phyloP scores from a whole-genome alignment of 208 protist species.

The Lotmaria passim region DNA sequence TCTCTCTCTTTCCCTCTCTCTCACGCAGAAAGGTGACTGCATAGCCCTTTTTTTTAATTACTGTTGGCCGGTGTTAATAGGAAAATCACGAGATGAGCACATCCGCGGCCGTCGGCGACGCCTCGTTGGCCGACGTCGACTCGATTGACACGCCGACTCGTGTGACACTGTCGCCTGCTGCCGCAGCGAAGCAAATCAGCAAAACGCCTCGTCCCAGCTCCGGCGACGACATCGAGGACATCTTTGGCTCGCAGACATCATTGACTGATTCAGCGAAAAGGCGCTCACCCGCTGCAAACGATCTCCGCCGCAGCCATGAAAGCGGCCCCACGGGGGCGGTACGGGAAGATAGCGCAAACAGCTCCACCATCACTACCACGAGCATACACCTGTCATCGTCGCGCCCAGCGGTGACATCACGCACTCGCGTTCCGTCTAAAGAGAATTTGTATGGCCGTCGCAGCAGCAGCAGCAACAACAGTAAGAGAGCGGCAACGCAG shows the following conservation, averaged over 20 bases:
- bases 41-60: too few relatives aligned
- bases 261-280: neutral
- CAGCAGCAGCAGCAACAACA: neutral
- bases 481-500: neutral
- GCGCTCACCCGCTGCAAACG: neutral
- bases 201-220: neutral
- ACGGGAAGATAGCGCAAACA: conserved; percentile 1
- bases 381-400: neutral
- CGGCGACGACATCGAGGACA: conserved; percentile 23
- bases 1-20: neutral
- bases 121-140: conserved; percentile 28
- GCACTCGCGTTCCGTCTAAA: conserved; percentile 29
- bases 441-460: conserved; percentile 22
- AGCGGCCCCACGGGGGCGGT: neutral
- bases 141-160: conserved; percentile 27
- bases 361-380: neutral
- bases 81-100: conserved; percentile 7
- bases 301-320: neutral
- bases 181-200: neutral
- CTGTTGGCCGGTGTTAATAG: too few relatives aligned
- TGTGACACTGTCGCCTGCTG: conserved; percentile 1
- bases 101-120: conserved; percentile 9
- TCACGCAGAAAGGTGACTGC: too few relatives aligned
- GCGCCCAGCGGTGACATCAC: too few relatives aligned
- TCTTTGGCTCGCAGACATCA: conserved; percentile 20